These are phyloP conservation scores for Bipolaris cookei DNA, from an alignment of 2,329 filamentous ascomycete genomes.

Conservation along the genomic window DNA sequence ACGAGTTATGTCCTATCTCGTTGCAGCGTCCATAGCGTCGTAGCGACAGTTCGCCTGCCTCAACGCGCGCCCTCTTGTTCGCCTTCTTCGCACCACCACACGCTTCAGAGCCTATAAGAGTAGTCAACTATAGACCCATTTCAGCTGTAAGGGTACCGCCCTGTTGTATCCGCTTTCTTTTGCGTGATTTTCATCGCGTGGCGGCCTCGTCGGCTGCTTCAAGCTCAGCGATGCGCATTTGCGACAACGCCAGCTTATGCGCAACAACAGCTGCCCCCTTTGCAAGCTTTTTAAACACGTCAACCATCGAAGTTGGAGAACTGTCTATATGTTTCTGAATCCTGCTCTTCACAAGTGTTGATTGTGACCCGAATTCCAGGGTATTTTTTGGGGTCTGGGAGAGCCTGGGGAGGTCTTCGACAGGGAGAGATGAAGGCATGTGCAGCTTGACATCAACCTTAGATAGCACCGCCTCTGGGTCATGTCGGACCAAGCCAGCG, in stretches of 20 bases:
- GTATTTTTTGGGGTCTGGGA: slow-evolving; percentile 20
- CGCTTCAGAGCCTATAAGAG: slow-evolving; percentile 18
- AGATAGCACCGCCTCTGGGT: slow-evolving; percentile 41
- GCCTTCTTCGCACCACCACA: slow-evolving; percentile 17
- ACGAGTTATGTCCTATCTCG: no score
- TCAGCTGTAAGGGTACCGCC: slow-evolving; percentile 5
- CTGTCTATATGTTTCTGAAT: no score
- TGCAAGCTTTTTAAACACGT: not conserved
- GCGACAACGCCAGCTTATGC: no score
- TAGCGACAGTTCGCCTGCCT: no score
- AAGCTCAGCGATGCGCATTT: no score
- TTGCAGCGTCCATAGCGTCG: no score
- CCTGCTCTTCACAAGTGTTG: slow-evolving; percentile 7
- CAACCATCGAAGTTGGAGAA: not conserved
- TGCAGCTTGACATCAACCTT: slow-evolving; percentile 38
- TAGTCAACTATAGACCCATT: slow-evolving; percentile 3
- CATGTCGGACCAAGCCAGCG: slow-evolving; percentile 42
- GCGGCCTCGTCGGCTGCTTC: slow-evolving; percentile 7
- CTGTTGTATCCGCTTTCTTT: slow-evolving; percentile 9
- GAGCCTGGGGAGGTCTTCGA: slow-evolving; percentile 7
- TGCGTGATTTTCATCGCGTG: slow-evolving; percentile 1
- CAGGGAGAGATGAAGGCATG: slow-evolving; percentile 14
- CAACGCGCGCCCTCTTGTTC: no score
- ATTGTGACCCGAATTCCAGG: slow-evolving; percentile 6
- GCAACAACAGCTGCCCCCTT: no score